Evolutionary conservation across 192 early-diverging fungal species (phyloP).

Genomic region (Backusella liffmaniae): DNA sequence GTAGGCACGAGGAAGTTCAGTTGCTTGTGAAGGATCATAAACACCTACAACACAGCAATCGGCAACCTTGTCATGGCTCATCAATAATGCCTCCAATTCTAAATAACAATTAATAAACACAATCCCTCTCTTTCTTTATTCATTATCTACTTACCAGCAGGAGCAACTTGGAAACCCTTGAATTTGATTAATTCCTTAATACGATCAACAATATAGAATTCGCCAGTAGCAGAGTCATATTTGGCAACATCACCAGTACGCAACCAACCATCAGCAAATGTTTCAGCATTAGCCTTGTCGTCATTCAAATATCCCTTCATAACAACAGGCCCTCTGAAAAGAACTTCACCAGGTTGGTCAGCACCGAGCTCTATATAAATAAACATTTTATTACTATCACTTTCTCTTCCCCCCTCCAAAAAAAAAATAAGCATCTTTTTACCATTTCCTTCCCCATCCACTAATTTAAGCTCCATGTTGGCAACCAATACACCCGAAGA

Average conservation of each 20-base stretch:
- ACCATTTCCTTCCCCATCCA: conserved; percentile 51
- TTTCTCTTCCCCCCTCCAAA: no score
- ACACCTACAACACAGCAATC: conserved; percentile 73
- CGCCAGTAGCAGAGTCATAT: conserved; percentile 44
- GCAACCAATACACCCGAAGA: conserved; percentile 44
- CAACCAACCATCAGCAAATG: conserved; percentile 46
- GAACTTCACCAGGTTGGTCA: conserved; percentile 45
- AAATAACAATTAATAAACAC: background rate
- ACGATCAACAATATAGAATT: conserved; percentile 70
- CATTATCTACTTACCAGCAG: conserved; percentile 44
- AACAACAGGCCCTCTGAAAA: conserved; percentile 45
- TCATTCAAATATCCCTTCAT: conserved; percentile 58
- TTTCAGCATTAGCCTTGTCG: conserved; percentile 38
- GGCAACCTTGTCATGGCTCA: conserved; percentile 45
- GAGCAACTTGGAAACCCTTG: conserved; percentile 74
- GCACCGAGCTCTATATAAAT: conserved; percentile 47
- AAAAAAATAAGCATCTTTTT: background rate
- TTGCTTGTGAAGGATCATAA: conserved; percentile 62
- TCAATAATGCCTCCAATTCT: conserved; percentile 62
- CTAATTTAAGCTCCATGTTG: conserved; percentile 40
- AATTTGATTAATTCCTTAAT: conserved; percentile 83
- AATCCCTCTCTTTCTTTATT: background rate
- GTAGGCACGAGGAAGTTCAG: conserved; percentile 80
- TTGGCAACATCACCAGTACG: conserved; percentile 62
- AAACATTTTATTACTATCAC: conserved; percentile 10